Evolutionary conservation across 2,329 filamentous ascomycete genomes (phyloP).

Genomic region (Pleurostoma richardsiae): DNA sequence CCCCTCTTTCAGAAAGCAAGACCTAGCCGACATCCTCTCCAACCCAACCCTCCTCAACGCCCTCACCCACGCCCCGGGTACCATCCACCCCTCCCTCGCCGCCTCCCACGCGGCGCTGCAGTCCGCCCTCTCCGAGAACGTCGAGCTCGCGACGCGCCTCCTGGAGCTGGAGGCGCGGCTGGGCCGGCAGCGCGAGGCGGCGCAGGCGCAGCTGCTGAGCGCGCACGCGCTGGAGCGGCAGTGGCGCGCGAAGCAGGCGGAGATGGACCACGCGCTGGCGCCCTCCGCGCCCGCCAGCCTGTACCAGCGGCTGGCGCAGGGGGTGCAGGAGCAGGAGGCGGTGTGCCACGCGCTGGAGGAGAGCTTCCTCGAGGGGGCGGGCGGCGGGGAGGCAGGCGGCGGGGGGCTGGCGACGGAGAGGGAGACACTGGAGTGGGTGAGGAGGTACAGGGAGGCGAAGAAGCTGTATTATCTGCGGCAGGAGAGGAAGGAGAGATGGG

Average conservation of each 20-base stretch:
- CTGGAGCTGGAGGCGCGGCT: conserved; percentile 54
- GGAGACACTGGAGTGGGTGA: conserved; percentile 81
- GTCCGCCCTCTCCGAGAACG: conserved; percentile 64
- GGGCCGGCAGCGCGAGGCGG: conserved; percentile 58
- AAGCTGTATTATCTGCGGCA: conserved; percentile 73
- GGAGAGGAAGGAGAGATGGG: conserved; percentile 90
- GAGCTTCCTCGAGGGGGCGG: conserved; percentile 72
- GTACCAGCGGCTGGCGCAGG: conserved; percentile 74
- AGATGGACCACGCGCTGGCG: conserved; percentile 79
- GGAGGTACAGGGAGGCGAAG: conserved; percentile 73
- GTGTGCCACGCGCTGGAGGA: conserved; percentile 83
- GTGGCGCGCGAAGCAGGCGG: conserved; percentile 82
- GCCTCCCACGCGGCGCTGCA: conserved; percentile 61
- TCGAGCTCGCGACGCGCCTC: conserved; percentile 61
- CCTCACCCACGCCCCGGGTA: conserved; percentile 62
- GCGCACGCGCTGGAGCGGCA: conserved; percentile 86
- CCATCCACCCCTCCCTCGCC: conserved; percentile 67
- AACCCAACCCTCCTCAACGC: conserved; percentile 64
- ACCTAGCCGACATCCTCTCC: conserved; percentile 67
- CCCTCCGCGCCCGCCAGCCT: conserved; percentile 83
- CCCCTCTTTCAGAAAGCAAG: conserved; percentile 58
- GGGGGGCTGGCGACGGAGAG: conserved; percentile 61
- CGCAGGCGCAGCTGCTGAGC: conserved; percentile 76
- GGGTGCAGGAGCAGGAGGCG: conserved; percentile 75
- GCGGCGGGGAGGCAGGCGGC: conserved; percentile 29